These are phyloP conservation scores for Incumbomyces delicatus DNA, from an alignment of 2,329 filamentous ascomycete species.

Conservation along the genomic window DNA sequence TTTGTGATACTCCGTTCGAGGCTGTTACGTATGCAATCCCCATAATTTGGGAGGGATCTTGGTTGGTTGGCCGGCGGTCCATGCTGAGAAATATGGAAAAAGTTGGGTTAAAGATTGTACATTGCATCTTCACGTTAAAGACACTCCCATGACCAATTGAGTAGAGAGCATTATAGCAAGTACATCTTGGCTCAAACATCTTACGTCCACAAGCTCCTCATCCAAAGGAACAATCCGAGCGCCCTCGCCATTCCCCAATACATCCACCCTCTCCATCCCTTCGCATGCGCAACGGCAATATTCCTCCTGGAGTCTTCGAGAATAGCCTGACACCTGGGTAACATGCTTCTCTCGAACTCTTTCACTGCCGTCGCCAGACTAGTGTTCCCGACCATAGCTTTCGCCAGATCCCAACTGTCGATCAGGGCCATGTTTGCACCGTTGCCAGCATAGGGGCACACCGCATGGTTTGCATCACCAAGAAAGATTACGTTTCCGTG, in stretches of 20 bases:
- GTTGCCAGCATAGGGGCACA: slow-evolving; percentile 41
- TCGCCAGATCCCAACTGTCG: slow-evolving; percentile 40
- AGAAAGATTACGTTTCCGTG: slow-evolving; percentile 33
- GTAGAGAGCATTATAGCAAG: too few species aligned
- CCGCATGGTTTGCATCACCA: slow-evolving; percentile 43
- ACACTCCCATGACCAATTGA: too few species aligned
- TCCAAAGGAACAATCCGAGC: slow-evolving; percentile 1
- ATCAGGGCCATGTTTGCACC: slow-evolving; percentile 41
- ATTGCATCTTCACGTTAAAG: too few species aligned
- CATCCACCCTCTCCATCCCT: slow-evolving; percentile 5
- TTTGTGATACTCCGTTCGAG: too few species aligned
- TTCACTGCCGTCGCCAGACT: slow-evolving; percentile 23
- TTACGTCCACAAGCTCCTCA: background rate
- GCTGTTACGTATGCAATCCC: too few species aligned
- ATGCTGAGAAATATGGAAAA: too few species aligned
- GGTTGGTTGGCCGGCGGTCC: too few species aligned
- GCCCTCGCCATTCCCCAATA: slow-evolving; percentile 6
- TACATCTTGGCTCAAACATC: too few species aligned
- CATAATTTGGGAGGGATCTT: too few species aligned
- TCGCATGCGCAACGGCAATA: slow-evolving; percentile 11
- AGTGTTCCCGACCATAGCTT: slow-evolving; percentile 26
- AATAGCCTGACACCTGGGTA: slow-evolving; percentile 22
- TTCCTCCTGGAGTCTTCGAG: slow-evolving; percentile 5
- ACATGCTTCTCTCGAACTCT: slow-evolving; percentile 29
- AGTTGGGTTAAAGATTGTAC: too few species aligned